Base-by-base conservation (phyloP, 441 rosid genomes). In the Euphorbia schlechtendalii region DNA sequence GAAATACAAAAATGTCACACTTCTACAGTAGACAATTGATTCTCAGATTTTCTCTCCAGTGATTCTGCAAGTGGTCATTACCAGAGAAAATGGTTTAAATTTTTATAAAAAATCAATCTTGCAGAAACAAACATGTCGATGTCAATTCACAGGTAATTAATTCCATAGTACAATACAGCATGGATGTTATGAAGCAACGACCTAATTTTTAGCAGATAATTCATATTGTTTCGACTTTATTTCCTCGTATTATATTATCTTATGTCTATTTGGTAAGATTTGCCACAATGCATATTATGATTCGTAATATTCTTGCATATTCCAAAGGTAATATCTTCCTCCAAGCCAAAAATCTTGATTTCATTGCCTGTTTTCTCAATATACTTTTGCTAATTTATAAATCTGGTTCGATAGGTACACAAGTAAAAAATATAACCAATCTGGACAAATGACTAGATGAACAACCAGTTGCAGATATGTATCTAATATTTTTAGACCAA, bases 21-120 rank as follows among this genome's bases (percentile, higher is more conserved):
- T 22, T 36, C 43, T 63, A 54, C 17, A 13, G 61, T 25, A 14
- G 55, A 66, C 59, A 55, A 58, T 61, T 72, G 54, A 21, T 65
- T 59, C 65, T 24, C 69, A 63, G 60, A 60, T 71, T 70, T 77
- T 38, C 28, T 63, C 71, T 51, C 66, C 69, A 73, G 28, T 48
- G 68, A 63, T 67, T 66, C 80, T 75, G 74, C 66, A 60, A 38
- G 24, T 20, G 60, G 53, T 36, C 32, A 64, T 6, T 12, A 61
- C 43, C 46, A 56, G 41, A 24, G 38, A 34, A 34, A 38, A 49
- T 40, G 13, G 21, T 43, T 27, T 27, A 64, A 48, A 17, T 24
- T 15, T 58, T 66, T 34, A n/a, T n/a, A n/a, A 32, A 27, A 61
- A 41, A 46, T 45, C 34, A 58, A 20, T 61, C n/a, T 34, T 4